Base-by-base conservation (phyloP, 2,329 filamentous ascomycete species). In the Paradendryphiella salina region DNA sequence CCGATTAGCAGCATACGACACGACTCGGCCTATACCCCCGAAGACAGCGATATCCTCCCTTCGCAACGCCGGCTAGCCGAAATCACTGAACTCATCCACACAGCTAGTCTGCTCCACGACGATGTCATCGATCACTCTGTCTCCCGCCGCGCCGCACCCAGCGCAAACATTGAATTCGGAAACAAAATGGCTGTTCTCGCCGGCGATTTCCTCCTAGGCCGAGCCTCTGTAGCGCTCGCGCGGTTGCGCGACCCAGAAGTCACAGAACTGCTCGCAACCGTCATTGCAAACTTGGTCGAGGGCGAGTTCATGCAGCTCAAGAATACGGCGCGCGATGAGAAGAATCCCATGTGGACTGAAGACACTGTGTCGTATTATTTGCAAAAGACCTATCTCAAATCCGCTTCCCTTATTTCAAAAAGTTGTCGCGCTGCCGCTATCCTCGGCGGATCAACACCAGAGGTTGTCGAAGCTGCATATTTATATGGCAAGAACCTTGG, bases 291-390 rank as follows among this genome's bases (percentile, higher is more conserved):
- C 72, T 80, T 99, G 20, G 92, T 99, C 15, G 94, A 99, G 77
- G 94, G 94, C 69, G 94, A 99, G 75, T 97, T 99, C 78, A 99
- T 99, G 94, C 94, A 99, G 79, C 80, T 99, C 64, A 95, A 96
- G 78, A 99, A 99, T 75, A 97, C 94, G 1, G 89, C 89, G 37
- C 81, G 84, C 59, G 93, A 96, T 71, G 93, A 97, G 79, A 81
- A 83, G 59, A 86, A 89, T 61, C 93, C 93, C 1, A 78, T 82
- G 8, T 97, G 89, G 83, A 94, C 88, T 1, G 90, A 96, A 67
- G 89, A 96, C 45, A 89, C 91, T 1, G 82, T 99, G 55, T 83
- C 85, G 20, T 97, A 99, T 76, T 99, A 99, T 72, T 80, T 99
- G 42, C 90, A 96, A 71, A 99, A 99, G 81, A 99, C 94, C 21